These are phyloP conservation scores for Mucuna pruriens DNA, from an alignment of 306 rosid species.

Conservation along the genomic window DNA sequence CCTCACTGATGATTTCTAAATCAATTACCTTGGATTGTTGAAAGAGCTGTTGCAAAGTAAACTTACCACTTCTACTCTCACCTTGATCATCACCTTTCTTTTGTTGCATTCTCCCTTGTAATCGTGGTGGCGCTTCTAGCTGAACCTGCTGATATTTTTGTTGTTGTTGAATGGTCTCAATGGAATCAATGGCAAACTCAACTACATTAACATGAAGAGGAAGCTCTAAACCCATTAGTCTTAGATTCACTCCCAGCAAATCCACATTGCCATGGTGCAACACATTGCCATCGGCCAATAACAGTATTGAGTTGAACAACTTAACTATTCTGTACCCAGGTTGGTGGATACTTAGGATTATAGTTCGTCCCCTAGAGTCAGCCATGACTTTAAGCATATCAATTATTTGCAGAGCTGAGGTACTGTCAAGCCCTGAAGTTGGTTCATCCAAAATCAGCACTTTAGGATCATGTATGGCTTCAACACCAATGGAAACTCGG, in stretches of 20 bases:
- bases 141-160: conserved; percentile 25
- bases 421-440: conserved; percentile 85
- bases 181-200: conserved; percentile 77
- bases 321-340: conserved; percentile 80
- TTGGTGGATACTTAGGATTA: conserved; percentile 76
- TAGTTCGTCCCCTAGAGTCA: conserved; percentile 59
- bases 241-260: conserved; percentile 58
- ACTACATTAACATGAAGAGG: conserved; percentile 73
- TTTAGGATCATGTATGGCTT: conserved; percentile 74
- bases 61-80: conserved; percentile 50
- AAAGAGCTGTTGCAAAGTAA: conserved; percentile 79
- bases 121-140: not conserved
- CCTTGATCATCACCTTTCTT: conserved; percentile 41
- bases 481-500: conserved; percentile 81
- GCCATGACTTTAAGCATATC: conserved; percentile 80
- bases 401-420: conserved; percentile 70
- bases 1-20: conserved; percentile 40
- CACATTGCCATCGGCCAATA: conserved; percentile 65
- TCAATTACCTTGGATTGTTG: conserved; percentile 75
- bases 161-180: conserved; percentile 56
- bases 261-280: conserved; percentile 75
- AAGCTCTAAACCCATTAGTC: conserved; percentile 67
- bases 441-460: conserved; percentile 80
- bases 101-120: conserved; percentile 28
- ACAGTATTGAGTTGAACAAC: conserved; percentile 60